These are phyloP conservation scores for Claviceps capensis DNA, from an alignment of 2,329 filamentous ascomycete species.

Conservation along the genomic window DNA sequence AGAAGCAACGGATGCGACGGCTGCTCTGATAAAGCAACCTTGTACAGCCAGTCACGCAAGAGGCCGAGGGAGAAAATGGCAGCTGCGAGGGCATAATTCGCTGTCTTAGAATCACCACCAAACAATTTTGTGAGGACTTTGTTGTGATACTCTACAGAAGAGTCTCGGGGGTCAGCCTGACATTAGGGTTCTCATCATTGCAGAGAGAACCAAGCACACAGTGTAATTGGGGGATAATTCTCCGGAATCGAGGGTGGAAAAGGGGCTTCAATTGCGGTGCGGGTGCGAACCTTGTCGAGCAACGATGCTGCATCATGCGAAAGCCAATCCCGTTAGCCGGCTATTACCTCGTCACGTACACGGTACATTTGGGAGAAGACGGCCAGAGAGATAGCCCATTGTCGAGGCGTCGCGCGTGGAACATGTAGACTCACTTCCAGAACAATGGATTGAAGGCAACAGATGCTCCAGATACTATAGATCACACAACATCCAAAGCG, in stretches of 20 bases:
- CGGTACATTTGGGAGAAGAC: too few relatives aligned
- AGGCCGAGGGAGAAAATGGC: constrained; percentile 89
- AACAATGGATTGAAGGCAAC: constrained; percentile 98
- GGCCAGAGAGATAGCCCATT: not conserved
- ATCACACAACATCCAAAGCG: not conserved
- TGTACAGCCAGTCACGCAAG: constrained; percentile 77
- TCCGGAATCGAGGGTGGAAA: not conserved
- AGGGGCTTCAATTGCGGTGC: not conserved
- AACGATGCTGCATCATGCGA: constrained; percentile 46
- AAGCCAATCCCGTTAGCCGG: not conserved
- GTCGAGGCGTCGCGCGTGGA: not conserved
- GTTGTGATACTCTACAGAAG: constrained; percentile 67
- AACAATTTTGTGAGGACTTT: constrained; percentile 81
- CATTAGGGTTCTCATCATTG: constrained; percentile 6
- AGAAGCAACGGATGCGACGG: constrained; percentile 64
- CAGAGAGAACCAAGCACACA: not conserved
- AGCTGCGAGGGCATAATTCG: constrained; percentile 79
- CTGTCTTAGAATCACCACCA: constrained; percentile 59
- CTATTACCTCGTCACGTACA: not conserved
- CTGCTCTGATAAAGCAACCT: constrained; percentile 62
- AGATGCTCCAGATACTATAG: constrained; percentile 58
- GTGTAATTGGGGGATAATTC: not conserved
- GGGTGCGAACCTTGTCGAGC: constrained; percentile 56
- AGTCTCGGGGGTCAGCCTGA: constrained; percentile 6
- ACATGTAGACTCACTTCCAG: constrained; percentile 69